phyloP scores from a whole-genome alignment of 345 rosid species.

The Garcia nutans region DNA sequence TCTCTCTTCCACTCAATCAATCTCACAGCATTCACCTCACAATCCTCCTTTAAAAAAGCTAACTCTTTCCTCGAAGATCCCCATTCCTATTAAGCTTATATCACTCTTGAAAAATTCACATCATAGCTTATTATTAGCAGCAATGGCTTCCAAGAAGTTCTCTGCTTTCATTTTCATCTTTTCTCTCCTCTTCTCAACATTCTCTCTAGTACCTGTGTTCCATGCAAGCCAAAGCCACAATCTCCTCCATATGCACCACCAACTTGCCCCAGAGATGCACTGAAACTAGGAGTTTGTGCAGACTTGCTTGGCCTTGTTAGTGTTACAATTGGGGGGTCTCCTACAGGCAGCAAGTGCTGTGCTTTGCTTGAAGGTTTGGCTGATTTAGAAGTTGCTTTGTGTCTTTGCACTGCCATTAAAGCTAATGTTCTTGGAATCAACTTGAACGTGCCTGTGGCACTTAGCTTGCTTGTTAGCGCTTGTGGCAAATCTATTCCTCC shows the following conservation, averaged over 20 bases:
- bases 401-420: slow-evolving; percentile 61
- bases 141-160: slow-evolving; percentile 46
- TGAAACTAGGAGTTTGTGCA: slow-evolving; percentile 53
- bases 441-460: slow-evolving; percentile 40
- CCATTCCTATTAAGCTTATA: not conserved
- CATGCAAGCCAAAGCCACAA: slow-evolving; percentile 24
- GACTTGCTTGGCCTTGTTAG: slow-evolving; percentile 47
- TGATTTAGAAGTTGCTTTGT: slow-evolving; percentile 52
- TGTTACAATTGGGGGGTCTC: slow-evolving; percentile 32
- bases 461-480: slow-evolving; percentile 40
- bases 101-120: not conserved
- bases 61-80: not conserved
- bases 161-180: slow-evolving; percentile 26
- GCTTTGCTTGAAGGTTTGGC: slow-evolving; percentile 43
- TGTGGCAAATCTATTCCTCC: slow-evolving; percentile 47
- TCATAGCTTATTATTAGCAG: not conserved
- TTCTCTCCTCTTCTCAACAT: slow-evolving; percentile 34
- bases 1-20: slow-evolving; percentile 42
- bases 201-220: slow-evolving; percentile 32
- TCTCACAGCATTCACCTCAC: slow-evolving; percentile 36
- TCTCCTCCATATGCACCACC: too few species aligned
- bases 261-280: slow-evolving; percentile 45
- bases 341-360: slow-evolving; percentile 47
- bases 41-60: slow-evolving; percentile 31
- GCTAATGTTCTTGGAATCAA: slow-evolving; percentile 54